Evolutionary conservation across 768 basidiomycete genomes (phyloP).

Genomic region (Krasilnikovozyma curviuscula): DNA sequence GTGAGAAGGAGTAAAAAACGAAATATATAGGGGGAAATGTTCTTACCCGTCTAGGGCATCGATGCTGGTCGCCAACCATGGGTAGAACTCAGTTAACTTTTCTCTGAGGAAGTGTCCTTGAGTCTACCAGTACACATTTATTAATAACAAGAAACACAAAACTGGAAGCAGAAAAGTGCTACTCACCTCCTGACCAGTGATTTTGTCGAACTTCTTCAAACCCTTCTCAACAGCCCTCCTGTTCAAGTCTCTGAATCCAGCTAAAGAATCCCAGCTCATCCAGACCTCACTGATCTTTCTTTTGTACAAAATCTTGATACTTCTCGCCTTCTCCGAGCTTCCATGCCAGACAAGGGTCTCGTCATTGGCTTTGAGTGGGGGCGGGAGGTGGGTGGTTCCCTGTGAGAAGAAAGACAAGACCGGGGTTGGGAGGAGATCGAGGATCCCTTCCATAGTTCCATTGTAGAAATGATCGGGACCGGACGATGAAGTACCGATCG

Average conservation of each 20-base stretch:
- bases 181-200: conserved; percentile 36
- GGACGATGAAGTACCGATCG: no score
- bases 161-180: conserved; percentile 7
- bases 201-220: conserved; percentile 95
- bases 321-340: conserved; percentile 68
- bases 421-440: no score
- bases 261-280: conserved; percentile 52
- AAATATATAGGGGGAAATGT: not conserved
- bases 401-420: no score
- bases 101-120: conserved; percentile 4
- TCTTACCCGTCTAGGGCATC: conserved; percentile 20
- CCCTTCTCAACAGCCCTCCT: conserved; percentile 88
- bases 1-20: conserved; percentile 18
- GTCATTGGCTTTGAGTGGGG: no score
- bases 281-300: conserved; percentile 68
- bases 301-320: conserved; percentile 70
- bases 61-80: not conserved
- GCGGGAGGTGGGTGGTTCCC: no score
- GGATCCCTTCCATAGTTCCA: no score
- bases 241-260: conserved; percentile 78
- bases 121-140: not conserved
- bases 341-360: no score
- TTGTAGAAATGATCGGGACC: no score
- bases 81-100: conserved; percentile 4
- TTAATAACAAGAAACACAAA: conserved; percentile 1